These are phyloP conservation scores for Trametes polyzona DNA, from an alignment of 1,284 basidiomycete genomes.

Conservation along the genomic window DNA sequence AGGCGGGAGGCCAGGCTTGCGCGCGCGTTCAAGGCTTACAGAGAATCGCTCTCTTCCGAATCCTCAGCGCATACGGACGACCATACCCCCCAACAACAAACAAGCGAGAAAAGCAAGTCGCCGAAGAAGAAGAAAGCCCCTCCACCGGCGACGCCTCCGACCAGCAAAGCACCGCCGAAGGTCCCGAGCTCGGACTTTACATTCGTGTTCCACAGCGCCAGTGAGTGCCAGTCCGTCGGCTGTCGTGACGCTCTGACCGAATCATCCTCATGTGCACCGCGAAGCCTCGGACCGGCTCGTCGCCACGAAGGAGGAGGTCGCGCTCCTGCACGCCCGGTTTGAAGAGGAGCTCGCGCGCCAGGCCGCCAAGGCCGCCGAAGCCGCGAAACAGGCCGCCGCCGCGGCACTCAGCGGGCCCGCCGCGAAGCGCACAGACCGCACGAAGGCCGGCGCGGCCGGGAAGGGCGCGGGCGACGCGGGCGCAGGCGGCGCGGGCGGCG, in stretches of 20 bases:
- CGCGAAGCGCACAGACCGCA: slow-evolving; percentile 46
- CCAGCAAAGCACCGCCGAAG: slow-evolving; percentile 18
- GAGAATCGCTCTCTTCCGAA: slow-evolving; percentile 13
- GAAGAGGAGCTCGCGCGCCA: slow-evolving; percentile 73
- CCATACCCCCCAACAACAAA: no score
- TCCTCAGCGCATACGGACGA: no score
- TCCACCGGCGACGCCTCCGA: background rate
- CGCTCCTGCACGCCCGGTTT: slow-evolving; percentile 64
- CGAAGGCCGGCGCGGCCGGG: slow-evolving; percentile 36
- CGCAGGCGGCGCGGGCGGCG: background rate
- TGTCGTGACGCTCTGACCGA: slow-evolving; percentile 17
- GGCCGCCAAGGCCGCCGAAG: slow-evolving; percentile 58
- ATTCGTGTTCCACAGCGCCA: slow-evolving; percentile 62
- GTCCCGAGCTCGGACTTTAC: slow-evolving; percentile 58
- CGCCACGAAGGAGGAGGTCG: slow-evolving; percentile 68
- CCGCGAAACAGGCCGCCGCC: slow-evolving; percentile 48
- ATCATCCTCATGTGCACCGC: slow-evolving; percentile 5
- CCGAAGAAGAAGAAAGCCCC: background rate
- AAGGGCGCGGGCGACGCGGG: slow-evolving; percentile 29
- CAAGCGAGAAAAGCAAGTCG: background rate
- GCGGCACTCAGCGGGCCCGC: slow-evolving; percentile 31
- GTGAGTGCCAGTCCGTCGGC: slow-evolving; percentile 56
- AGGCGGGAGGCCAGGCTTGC: slow-evolving; percentile 35
- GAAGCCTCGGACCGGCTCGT: slow-evolving; percentile 71
- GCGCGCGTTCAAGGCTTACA: slow-evolving; percentile 31